Percentiles rank a stretch among this genome's conserved stretches.
Conservation (phyloP, 305 asterid genomes). For the Fraxinus paxiana region DNA sequence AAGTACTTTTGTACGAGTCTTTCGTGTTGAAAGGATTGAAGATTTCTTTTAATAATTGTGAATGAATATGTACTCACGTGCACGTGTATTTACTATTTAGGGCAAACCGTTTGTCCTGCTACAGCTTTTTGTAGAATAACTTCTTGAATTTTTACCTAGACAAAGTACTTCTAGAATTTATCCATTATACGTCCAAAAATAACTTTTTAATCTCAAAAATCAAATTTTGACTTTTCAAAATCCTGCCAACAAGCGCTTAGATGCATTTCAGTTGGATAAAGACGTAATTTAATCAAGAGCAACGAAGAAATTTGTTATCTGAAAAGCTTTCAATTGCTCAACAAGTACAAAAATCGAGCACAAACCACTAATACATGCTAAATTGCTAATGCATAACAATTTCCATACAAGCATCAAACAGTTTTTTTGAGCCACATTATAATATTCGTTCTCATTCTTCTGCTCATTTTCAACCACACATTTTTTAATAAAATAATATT, state of each 20-base stretch:
- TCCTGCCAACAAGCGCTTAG: not conserved
- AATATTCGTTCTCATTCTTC: too few relatives aligned
- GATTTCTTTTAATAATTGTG: not conserved
- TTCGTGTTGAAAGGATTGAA: not conserved
- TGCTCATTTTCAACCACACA: too few relatives aligned
- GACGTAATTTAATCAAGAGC: not conserved
- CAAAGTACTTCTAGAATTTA: not conserved
- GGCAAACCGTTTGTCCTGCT: not conserved
- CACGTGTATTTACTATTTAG: not conserved
- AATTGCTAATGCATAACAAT: not conserved
- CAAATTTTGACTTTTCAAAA: not conserved
- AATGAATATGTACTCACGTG: not conserved
- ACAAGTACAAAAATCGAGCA: not conserved
- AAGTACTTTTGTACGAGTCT: not conserved
- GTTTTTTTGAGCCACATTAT: not conserved
- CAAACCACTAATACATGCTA: not conserved
- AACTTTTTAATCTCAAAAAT: not conserved
- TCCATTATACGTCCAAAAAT: not conserved
- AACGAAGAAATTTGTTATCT: not conserved
- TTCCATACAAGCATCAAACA: not conserved
- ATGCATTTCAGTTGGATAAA: not conserved
- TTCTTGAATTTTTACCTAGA: not conserved
- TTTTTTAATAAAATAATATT: too few relatives aligned
- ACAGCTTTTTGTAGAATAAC: not conserved
- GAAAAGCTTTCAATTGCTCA: not conserved